phyloP scores from a whole-genome alignment of 805 yeast species.

The Metschnikowia shivogae region DNA sequence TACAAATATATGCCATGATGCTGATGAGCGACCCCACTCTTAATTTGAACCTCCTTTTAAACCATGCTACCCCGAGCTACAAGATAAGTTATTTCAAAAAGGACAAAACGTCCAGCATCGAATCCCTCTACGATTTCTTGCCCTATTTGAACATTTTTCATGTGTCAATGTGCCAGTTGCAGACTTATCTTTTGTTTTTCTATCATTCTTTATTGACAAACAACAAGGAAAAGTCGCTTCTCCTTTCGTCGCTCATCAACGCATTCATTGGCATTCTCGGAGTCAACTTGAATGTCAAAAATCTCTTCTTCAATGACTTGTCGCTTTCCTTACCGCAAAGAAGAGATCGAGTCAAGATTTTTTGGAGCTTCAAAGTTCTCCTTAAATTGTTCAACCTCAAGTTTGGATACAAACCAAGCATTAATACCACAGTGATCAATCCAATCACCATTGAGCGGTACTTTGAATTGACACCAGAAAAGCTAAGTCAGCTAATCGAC shows the following conservation, averaged over 20 bases:
- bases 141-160: slow-evolving; percentile 48
- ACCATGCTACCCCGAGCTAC: slow-evolving; percentile 35
- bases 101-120: slow-evolving; percentile 19
- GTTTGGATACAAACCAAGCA: slow-evolving; percentile 44
- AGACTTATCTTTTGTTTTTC: slow-evolving; percentile 46
- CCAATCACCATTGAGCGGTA: slow-evolving; percentile 45
- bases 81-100: slow-evolving; percentile 8
- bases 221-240: slow-evolving; percentile 38
- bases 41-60: slow-evolving; percentile 38
- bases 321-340: slow-evolving; percentile 35
- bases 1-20: slow-evolving; percentile 49
- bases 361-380: slow-evolving; percentile 46
- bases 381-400: slow-evolving; percentile 39
- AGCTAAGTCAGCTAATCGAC: slow-evolving; percentile 30
- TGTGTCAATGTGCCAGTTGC: slow-evolving; percentile 45
- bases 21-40: slow-evolving; percentile 47
- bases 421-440: slow-evolving; percentile 44
- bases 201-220: slow-evolving; percentile 44
- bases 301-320: slow-evolving; percentile 44
- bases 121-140: slow-evolving; percentile 41
- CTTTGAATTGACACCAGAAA: slow-evolving; percentile 42
- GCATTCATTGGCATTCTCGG: slow-evolving; percentile 42
- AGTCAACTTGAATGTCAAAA: slow-evolving; percentile 39
- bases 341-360: slow-evolving; percentile 38
- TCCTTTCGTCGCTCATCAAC: slow-evolving; percentile 37